Conservation (phyloP, 164 flowering plant species). For the Platanus orientalis region DNA sequence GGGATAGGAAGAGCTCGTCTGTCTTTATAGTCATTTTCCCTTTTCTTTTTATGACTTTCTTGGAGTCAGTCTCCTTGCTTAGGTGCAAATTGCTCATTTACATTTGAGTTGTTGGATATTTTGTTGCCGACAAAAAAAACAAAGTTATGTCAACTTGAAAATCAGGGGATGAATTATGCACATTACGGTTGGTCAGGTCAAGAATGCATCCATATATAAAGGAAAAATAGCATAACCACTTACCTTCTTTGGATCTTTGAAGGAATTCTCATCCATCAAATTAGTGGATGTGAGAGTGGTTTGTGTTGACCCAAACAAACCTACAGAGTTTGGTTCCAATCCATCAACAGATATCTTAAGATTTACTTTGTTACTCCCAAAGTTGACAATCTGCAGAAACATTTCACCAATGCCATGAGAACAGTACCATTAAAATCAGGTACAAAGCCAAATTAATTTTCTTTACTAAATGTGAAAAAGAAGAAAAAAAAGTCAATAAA, state of each 20-base stretch:
- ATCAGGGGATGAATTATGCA: too few species aligned
- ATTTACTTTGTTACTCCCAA: conserved; percentile 45
- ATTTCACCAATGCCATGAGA: background rate
- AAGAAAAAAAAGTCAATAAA: background rate
- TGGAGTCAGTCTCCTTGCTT: too few species aligned
- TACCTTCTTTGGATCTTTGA: conserved; percentile 65
- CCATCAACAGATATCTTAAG: conserved; percentile 53
- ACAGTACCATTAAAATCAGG: background rate
- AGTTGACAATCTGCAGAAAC: conserved; percentile 70
- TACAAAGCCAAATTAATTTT: background rate
- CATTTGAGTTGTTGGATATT: too few species aligned
- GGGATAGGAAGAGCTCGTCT: too few species aligned
- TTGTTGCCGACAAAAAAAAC: too few species aligned
- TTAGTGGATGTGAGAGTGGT: conserved; percentile 53
- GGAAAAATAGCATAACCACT: background rate
- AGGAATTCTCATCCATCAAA: conserved; percentile 82
- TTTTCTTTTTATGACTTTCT: too few species aligned
- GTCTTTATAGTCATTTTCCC: too few species aligned
- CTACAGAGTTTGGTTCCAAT: conserved; percentile 33
- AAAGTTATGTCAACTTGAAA: too few species aligned
- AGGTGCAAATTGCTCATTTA: too few species aligned
- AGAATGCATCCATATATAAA: background rate
- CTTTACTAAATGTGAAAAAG: background rate
- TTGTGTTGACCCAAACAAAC: conserved; percentile 40
- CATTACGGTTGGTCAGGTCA: too few species aligned